Percentiles rank a stretch among this genome's conserved stretches.
These are phyloP conservation scores for Conringia planisiliqua DNA, from an alignment of 345 rosid genomes.

Conservation along the genomic window DNA sequence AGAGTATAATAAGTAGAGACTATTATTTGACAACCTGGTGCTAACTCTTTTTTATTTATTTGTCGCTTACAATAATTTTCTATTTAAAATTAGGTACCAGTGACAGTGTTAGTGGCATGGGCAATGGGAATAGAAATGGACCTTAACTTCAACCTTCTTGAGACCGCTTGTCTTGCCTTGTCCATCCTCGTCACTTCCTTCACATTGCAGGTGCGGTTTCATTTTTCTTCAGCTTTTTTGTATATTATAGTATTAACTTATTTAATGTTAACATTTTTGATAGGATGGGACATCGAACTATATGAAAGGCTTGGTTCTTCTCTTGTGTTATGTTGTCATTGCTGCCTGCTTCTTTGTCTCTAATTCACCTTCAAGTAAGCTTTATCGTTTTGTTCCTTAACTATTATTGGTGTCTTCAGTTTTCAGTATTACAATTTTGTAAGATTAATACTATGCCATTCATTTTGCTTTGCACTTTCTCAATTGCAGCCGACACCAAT, in stretches of 20 bases:
- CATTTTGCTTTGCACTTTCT: neutral
- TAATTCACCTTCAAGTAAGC: conserved; percentile 53
- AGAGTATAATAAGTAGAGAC: neutral
- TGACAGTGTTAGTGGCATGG: conserved; percentile 80
- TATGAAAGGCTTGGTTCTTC: conserved; percentile 80
- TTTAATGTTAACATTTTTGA: neutral
- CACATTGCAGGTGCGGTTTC: conserved; percentile 61
- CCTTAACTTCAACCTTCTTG: conserved; percentile 81
- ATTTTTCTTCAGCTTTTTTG: neutral
- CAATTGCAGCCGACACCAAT: conserved; percentile 20
- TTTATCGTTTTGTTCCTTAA: neutral
- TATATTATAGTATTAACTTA: neutral
- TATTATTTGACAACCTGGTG: neutral
- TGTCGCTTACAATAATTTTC: neutral
- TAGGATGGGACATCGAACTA: conserved; percentile 96
- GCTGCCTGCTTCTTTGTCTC: conserved; percentile 73
- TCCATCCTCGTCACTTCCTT: conserved; percentile 67
- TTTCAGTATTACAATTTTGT: neutral
- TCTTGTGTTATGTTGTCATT: conserved; percentile 71
- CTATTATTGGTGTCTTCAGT: neutral
- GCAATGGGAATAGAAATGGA: conserved; percentile 72
- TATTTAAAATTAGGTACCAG: conserved; percentile 56
- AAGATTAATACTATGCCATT: neutral
- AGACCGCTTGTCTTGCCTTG: conserved; percentile 78
- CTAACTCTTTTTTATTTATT: neutral